phyloP scores from a whole-genome alignment of 148 eudicot species.

The Cornus suecica region DNA sequence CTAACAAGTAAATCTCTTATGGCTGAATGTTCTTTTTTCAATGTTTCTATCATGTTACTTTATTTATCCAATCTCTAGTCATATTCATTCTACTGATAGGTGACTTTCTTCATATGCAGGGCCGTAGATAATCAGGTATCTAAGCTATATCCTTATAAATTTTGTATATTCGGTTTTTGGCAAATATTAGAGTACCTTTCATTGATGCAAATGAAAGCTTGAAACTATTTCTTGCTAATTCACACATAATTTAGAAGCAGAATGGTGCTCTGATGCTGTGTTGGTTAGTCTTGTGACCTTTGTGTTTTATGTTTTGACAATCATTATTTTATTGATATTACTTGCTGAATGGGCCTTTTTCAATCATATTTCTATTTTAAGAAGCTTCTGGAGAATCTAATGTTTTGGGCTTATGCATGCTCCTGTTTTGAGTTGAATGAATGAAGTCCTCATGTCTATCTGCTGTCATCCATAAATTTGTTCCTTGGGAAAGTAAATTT shows the following conservation, averaged over 20 bases:
- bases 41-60: background rate
- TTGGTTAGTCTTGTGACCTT: no score
- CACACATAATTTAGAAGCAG: background rate
- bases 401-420: background rate
- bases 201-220: background rate
- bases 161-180: background rate
- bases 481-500: background rate
- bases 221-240: background rate
- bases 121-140: conserved; percentile 95
- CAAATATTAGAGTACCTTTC: background rate
- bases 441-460: background rate
- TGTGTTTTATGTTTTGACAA: no score
- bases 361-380: background rate
- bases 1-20: no score
- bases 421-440: no score
- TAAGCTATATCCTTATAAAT: background rate
- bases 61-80: background rate
- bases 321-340: no score
- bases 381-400: background rate
- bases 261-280: background rate
- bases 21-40: no score
- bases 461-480: background rate
- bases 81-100: conserved; percentile 11
- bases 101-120: conserved; percentile 51
- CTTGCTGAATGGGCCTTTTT: background rate